Evolutionary conservation across 805 yeast species (phyloP).

Genomic region (Teunomyces panamensis): DNA sequence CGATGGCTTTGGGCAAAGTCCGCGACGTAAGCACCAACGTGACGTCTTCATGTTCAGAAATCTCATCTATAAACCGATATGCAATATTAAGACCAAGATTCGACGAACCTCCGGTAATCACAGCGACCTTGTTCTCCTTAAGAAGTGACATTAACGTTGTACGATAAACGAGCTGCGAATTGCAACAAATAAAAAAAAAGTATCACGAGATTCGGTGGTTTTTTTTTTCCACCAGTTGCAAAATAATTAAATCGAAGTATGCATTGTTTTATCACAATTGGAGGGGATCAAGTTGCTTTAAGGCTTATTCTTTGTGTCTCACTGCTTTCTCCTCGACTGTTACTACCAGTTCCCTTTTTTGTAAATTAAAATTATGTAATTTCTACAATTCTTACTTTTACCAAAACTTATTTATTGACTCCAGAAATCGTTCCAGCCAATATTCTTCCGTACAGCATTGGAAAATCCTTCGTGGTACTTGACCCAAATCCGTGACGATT

Average conservation of each 20-base stretch:
- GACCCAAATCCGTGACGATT: constrained; percentile 63
- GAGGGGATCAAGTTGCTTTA: too few relatives aligned
- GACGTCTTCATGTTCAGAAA: constrained; percentile 52
- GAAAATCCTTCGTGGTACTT: constrained; percentile 89
- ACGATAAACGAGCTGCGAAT: constrained; percentile 1
- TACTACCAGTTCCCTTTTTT: too few relatives aligned
- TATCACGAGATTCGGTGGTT: background rate
- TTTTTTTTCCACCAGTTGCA: background rate
- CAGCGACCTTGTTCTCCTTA: constrained; percentile 30
- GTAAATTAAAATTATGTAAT: too few relatives aligned
- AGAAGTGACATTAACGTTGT: constrained; percentile 10
- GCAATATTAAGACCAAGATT: constrained; percentile 87
- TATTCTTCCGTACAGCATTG: constrained; percentile 82
- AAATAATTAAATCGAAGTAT: background rate
- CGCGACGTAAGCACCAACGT: constrained; percentile 89
- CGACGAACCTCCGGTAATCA: constrained; percentile 44
- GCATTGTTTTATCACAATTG: too few relatives aligned
- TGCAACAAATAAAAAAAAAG: background rate
- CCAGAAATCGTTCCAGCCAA: constrained; percentile 76
- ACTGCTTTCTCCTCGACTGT: too few relatives aligned
- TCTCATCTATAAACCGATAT: constrained; percentile 64
- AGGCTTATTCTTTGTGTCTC: too few relatives aligned
- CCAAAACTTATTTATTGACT: background rate
- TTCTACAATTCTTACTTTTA: too few relatives aligned
- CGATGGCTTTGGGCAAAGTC: constrained; percentile 79